These are phyloP conservation scores for Lecanicillium sp. DNA, from an alignment of 2,329 filamentous ascomycete species.

Conservation along the genomic window DNA sequence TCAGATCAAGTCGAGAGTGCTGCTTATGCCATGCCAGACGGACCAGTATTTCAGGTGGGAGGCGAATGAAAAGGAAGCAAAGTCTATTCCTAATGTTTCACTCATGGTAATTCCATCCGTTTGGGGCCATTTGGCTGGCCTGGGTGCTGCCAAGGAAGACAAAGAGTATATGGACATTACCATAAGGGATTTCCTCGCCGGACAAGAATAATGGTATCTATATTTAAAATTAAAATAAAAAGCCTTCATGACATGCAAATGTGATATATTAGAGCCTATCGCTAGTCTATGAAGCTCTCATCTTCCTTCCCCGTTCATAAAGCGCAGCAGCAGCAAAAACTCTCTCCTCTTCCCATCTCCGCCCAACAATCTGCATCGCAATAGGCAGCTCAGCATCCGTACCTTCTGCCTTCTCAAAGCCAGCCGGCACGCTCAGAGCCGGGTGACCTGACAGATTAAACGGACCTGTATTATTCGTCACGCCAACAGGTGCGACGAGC, in stretches of 20 bases:
- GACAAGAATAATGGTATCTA: background rate
- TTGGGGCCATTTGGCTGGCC: constrained; percentile 28
- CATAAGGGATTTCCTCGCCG: constrained; percentile 19
- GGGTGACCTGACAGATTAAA: constrained; percentile 44
- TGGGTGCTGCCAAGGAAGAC: constrained; percentile 20
- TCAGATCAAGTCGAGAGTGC: constrained; percentile 51
- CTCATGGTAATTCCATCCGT: constrained; percentile 25
- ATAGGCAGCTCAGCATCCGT: constrained; percentile 15
- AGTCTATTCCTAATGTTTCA: constrained; percentile 17
- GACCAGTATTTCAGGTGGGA: constrained; percentile 55
- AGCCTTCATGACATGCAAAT: no score
- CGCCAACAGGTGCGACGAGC: constrained; percentile 33
- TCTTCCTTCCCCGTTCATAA: constrained; percentile 15
- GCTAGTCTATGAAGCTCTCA: no score
- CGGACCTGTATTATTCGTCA: constrained; percentile 35
- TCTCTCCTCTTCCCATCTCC: constrained; percentile 18
- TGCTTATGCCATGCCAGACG: constrained; percentile 53
- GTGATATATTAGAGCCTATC: no score
- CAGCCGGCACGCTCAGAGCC: constrained; percentile 35
- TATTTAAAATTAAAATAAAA: no score
- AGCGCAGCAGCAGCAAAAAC: constrained; percentile 16
- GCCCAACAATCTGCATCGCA: constrained; percentile 22
- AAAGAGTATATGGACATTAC: constrained; percentile 21
- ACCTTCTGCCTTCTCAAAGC: constrained; percentile 11
- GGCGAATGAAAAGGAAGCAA: constrained; percentile 23